Evolutionary conservation across 2,329 filamentous ascomycete genomes (phyloP).

Genomic region (Calonectria leucothoes): DNA sequence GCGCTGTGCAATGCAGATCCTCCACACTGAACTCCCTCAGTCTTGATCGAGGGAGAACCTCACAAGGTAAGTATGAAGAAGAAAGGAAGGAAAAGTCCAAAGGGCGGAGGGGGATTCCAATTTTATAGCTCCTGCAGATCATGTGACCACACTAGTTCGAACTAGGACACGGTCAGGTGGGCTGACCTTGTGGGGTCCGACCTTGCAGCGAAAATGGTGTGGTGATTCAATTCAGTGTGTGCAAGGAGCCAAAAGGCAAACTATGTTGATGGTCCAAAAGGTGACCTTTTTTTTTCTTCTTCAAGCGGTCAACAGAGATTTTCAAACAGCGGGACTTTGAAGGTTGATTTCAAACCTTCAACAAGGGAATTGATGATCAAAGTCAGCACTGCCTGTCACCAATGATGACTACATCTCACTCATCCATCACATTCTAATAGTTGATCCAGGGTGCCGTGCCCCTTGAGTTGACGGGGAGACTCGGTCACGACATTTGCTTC

Average conservation of each 20-base stretch:
- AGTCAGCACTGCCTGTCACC: neutral
- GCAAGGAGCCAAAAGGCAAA: neutral
- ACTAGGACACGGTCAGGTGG: neutral
- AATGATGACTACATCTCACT: neutral
- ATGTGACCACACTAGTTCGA: neutral
- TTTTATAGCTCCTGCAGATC: slow-evolving; percentile 46
- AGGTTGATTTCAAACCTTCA: neutral
- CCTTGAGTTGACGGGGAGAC: neutral
- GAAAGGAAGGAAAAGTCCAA: slow-evolving; percentile 45
- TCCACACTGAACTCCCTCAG: slow-evolving; percentile 54
- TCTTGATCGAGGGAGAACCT: slow-evolving; percentile 57
- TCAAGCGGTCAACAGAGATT: neutral
- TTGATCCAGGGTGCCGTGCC: neutral
- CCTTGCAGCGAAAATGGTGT: neutral
- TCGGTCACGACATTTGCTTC: neutral
- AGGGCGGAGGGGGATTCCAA: neutral
- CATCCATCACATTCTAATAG: neutral
- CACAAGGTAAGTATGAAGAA: slow-evolving; percentile 68
- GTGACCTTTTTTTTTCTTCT: neutral
- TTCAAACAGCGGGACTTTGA: neutral
- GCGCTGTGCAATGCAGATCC: slow-evolving; percentile 68
- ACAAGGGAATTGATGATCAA: neutral
- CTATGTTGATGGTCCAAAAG: neutral
- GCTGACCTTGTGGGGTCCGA: neutral
- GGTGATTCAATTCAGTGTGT: neutral